These are phyloP conservation scores for Colletotrichum sp. DNA, from an alignment of 2,329 filamentous ascomycete genomes.

Conservation along the genomic window DNA sequence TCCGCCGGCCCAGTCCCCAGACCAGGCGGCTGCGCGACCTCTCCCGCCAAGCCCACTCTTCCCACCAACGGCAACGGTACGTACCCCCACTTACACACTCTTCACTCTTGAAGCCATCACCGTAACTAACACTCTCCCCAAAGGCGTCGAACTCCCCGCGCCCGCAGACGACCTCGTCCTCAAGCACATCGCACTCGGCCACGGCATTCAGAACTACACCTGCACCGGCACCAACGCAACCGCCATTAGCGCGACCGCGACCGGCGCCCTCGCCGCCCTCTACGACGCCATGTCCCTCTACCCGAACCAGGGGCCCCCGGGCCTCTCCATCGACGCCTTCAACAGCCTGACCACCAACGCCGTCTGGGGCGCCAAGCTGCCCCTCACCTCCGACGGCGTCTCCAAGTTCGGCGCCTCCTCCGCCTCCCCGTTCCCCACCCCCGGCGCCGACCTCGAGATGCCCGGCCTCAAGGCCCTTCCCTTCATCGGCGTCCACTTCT, in stretches of 20 bases:
- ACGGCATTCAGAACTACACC: constrained; percentile 74
- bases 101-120: background rate
- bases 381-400: constrained; percentile 50
- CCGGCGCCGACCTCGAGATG: constrained; percentile 42
- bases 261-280: constrained; percentile 63
- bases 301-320: constrained; percentile 42
- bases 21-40: constrained; percentile 22
- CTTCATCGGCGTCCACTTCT: constrained; percentile 71
- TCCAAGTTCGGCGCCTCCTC: constrained; percentile 45
- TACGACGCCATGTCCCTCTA: constrained; percentile 62
- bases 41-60: constrained; percentile 33
- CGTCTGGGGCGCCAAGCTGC: constrained; percentile 46
- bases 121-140: constrained; percentile 17
- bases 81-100: constrained; percentile 23
- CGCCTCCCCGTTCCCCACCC: constrained; percentile 47
- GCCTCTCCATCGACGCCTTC: constrained; percentile 44
- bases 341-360: constrained; percentile 41
- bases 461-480: constrained; percentile 35
- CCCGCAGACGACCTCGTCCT: constrained; percentile 44
- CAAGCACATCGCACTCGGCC: constrained; percentile 63
- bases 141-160: constrained; percentile 48
- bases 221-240: constrained; percentile 47
- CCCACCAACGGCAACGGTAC: constrained; percentile 44
- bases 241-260: constrained; percentile 62
- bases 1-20: constrained; percentile 30